These are phyloP conservation scores for Rhododendron griersonianum DNA, from an alignment of 148 eudicot species.

Conservation along the genomic window DNA sequence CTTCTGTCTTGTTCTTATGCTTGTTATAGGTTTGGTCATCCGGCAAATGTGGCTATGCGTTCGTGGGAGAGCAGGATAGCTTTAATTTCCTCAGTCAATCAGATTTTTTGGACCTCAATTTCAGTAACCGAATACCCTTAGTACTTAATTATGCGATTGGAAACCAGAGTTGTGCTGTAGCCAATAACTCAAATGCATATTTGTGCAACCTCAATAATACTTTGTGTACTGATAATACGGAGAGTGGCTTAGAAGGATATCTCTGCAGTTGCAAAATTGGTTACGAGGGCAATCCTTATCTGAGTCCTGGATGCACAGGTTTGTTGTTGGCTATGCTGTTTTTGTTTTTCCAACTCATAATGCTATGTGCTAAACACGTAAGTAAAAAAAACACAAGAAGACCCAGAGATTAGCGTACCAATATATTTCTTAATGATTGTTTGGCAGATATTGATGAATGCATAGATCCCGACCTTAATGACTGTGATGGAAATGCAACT, in stretches of 20 bases:
- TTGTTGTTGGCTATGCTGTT: not conserved
- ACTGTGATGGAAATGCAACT: conserved; percentile 3
- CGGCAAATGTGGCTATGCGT: conserved; percentile 15
- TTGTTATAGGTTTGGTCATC: not conserved
- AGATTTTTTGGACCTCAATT: conserved; percentile 6
- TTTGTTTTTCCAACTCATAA: not conserved
- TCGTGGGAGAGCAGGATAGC: conserved; percentile 2
- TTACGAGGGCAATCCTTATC: conserved; percentile 27
- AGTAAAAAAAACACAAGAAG: too few species aligned
- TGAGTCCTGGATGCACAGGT: conserved; percentile 21
- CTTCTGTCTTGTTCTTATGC: not conserved
- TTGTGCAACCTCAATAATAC: conserved; percentile 23
- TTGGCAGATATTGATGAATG: conserved; percentile 23
- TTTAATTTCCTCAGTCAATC: conserved; percentile 11
- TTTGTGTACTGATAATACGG: conserved; percentile 8
- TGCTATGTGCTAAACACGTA: not conserved
- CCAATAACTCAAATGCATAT: not conserved
- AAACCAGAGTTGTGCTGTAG: conserved; percentile 25
- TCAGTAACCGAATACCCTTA: conserved; percentile 22
- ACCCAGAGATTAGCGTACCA: too few species aligned
- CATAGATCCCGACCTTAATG: not conserved
- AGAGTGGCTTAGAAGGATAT: conserved; percentile 18
- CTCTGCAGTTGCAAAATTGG: conserved; percentile 25
- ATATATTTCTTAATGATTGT: not conserved
- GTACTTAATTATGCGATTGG: conserved; percentile 37